These are phyloP conservation scores for Coleophoma crateriformis DNA, from an alignment of 2,329 filamentous ascomycete genomes.

Conservation along the genomic window DNA sequence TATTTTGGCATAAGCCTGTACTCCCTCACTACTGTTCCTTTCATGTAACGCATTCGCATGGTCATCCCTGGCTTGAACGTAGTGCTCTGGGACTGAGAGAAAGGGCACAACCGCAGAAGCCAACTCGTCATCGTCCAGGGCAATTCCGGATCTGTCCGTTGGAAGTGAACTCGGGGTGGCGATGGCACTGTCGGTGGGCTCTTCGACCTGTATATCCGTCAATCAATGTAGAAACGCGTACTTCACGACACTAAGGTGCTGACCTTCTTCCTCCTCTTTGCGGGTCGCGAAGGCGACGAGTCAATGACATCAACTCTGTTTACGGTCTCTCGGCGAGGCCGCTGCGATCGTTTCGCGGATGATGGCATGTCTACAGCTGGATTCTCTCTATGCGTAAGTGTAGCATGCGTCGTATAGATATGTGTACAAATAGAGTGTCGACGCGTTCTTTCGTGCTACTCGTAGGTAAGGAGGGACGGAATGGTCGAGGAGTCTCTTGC, in stretches of 20 bases:
- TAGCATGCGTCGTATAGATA: neutral
- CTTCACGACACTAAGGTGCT: conserved; percentile 6
- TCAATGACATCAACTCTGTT: conserved; percentile 21
- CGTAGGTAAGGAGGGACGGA: no score
- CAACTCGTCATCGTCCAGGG: conserved; percentile 44
- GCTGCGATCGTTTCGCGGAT: conserved; percentile 31
- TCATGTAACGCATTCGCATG: conserved; percentile 61
- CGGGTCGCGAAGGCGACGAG: conserved; percentile 55
- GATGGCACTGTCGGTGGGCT: conserved; percentile 13
- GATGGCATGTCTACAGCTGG: conserved; percentile 28
- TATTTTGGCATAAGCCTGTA: conserved; percentile 76
- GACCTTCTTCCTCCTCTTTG: conserved; percentile 61
- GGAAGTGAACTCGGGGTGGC: conserved; percentile 27
- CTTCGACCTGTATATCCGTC: conserved; percentile 29
- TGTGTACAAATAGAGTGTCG: no score
- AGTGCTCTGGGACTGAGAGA: conserved; percentile 25
- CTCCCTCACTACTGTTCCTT: conserved; percentile 49
- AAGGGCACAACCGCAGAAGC: conserved; percentile 17
- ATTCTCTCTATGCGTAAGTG: neutral
- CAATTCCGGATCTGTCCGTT: conserved; percentile 30
- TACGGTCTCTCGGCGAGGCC: conserved; percentile 28
- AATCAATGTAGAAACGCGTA: neutral
- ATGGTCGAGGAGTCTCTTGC: no score
- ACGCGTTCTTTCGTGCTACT: no score
- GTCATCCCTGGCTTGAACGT: conserved; percentile 55